These are phyloP conservation scores for Ustilaginoidea virens DNA, from an alignment of 2,329 filamentous ascomycete genomes.

Conservation along the genomic window DNA sequence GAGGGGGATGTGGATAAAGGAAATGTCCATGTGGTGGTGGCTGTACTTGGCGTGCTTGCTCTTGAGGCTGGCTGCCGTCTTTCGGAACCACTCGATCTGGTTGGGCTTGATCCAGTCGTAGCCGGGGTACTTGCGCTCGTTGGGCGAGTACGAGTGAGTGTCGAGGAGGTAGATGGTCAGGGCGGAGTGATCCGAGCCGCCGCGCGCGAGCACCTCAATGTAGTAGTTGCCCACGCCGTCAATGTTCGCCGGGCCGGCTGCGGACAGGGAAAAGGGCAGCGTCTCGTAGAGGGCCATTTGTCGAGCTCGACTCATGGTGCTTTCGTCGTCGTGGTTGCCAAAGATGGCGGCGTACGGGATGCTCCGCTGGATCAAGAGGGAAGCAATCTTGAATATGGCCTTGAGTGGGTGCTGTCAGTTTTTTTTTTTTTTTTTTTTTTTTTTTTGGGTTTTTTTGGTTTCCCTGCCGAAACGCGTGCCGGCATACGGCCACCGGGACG, in stretches of 20 bases:
- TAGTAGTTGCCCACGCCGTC: constrained; percentile 93
- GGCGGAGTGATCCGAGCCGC: constrained; percentile 69
- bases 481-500: too few species aligned
- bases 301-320: constrained; percentile 55
- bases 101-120: constrained; percentile 95
- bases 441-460: too few species aligned
- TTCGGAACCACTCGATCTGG: constrained; percentile 89
- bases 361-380: constrained; percentile 68
- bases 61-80: constrained; percentile 59
- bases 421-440: not conserved
- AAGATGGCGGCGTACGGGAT: constrained; percentile 92
- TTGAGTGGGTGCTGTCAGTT: constrained; percentile 13
- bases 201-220: constrained; percentile 73
- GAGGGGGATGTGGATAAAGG: constrained; percentile 93
- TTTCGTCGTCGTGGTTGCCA: constrained; percentile 94
- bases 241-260: constrained; percentile 65
- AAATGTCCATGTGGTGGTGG: constrained; percentile 85
- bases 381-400: constrained; percentile 87
- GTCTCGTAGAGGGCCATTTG: constrained; percentile 80
- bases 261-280: constrained; percentile 79
- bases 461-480: too few species aligned
- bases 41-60: constrained; percentile 71
- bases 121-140: constrained; percentile 75
- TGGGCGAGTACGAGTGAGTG: constrained; percentile 80
- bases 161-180: constrained; percentile 92